Evolutionary conservation across 208 protist genomes (phyloP).

Genomic region (Acanthamoeba comandoni): DNA sequence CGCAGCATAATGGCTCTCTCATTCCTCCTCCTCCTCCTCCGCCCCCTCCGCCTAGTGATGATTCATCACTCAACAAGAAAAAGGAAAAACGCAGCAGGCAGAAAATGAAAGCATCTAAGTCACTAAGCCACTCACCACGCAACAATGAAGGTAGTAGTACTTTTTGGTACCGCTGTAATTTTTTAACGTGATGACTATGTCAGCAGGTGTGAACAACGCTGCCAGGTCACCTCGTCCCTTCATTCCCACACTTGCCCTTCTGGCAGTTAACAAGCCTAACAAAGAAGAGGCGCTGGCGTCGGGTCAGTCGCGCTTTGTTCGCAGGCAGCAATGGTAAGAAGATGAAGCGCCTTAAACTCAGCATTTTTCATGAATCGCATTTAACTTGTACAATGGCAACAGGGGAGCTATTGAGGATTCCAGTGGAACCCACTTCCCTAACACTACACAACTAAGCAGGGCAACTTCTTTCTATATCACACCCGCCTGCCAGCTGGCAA

Average conservation of each 20-base stretch:
- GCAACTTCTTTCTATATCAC: slow-evolving; percentile 62
- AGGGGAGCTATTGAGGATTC: no score
- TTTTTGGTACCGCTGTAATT: no score
- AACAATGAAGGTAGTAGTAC: no score
- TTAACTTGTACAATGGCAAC: no score
- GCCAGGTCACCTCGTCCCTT: slow-evolving; percentile 35
- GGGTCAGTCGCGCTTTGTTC: slow-evolving; percentile 44
- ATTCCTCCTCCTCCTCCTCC: slow-evolving; percentile 30
- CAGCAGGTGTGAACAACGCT: not conserved
- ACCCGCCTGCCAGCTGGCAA: slow-evolving; percentile 39
- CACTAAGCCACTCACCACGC: not conserved
- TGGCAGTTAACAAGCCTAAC: not conserved
- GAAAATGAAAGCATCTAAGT: not conserved
- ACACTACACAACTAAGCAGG: not conserved
- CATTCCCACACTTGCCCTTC: slow-evolving; percentile 33
- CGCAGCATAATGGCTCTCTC: not conserved
- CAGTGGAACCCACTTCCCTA: no score
- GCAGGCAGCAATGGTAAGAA: not conserved
- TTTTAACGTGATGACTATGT: no score
- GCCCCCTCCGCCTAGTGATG: slow-evolving; percentile 12
- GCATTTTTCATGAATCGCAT: no score
- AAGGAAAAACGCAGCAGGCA: slow-evolving; percentile 20
- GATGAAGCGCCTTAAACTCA: no score
- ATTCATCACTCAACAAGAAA: slow-evolving; percentile 20
- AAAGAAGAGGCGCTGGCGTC: slow-evolving; percentile 15